Evolutionary conservation across 2,329 filamentous ascomycete species (phyloP).

Genomic region (Hypoxylon sp.): DNA sequence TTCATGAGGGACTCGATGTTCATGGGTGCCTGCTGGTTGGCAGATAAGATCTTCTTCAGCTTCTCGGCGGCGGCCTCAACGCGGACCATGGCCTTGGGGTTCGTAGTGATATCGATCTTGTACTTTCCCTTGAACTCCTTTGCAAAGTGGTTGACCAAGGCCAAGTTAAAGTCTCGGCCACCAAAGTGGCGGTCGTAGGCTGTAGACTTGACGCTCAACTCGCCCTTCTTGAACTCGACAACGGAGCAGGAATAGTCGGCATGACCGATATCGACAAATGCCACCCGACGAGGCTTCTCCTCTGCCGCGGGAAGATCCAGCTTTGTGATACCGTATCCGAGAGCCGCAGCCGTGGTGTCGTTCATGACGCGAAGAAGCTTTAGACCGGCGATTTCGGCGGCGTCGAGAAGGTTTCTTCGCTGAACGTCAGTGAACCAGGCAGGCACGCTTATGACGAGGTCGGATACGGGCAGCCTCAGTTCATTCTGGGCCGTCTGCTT

Average conservation of each 20-base stretch:
- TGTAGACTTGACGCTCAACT: constrained; percentile 91
- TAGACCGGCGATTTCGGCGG: constrained; percentile 90
- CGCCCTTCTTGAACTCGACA: constrained; percentile 96
- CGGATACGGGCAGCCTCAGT: constrained; percentile 88
- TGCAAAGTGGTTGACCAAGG: constrained; percentile 91
- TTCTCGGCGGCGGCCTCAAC: constrained; percentile 92
- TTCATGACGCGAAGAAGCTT: constrained; percentile 96
- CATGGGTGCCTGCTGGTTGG: constrained; percentile 89
- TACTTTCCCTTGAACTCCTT: constrained; percentile 97
- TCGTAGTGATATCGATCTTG: constrained; percentile 93
- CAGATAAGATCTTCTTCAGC: constrained; percentile 97
- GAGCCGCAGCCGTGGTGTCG: constrained; percentile 93
- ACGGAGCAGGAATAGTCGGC: constrained; percentile 94
- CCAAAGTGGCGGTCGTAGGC: constrained; percentile 96
- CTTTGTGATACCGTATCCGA: constrained; percentile 98
- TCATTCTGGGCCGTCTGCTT: constrained; percentile 86
- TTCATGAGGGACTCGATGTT: constrained; percentile 99
- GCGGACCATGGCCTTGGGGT: constrained; percentile 88
- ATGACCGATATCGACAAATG: constrained; percentile 94
- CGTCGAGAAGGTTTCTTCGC: constrained; percentile 87
- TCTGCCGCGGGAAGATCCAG: constrained; percentile 84
- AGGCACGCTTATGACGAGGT: constrained; percentile 92
- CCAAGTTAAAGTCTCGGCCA: constrained; percentile 96
- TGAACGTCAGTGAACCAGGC: constrained; percentile 97
- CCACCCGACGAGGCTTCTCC: constrained; percentile 89